A percentile compares a stretch with the other conserved stretches of the same genome.
Conservation (phyloP, 805 yeast genomes). For the Saturnispora zaruensis region DNA sequence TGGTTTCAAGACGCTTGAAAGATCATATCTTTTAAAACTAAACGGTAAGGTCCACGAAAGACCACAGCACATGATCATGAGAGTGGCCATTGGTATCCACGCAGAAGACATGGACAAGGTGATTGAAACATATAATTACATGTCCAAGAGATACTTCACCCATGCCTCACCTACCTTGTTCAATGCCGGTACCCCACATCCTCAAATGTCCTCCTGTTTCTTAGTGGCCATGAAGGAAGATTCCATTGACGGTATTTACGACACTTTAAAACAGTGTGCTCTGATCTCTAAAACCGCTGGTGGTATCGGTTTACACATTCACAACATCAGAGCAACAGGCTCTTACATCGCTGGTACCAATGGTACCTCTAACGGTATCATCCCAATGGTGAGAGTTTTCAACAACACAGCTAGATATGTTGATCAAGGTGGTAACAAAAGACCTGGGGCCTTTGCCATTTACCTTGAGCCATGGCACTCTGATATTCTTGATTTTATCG, state of each 20-base stretch:
- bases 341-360: constrained; percentile 55
- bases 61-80: constrained; percentile 55
- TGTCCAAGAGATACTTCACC: constrained; percentile 51
- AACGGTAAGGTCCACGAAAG: constrained; percentile 52
- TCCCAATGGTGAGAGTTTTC: constrained; percentile 56
- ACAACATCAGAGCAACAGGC: constrained; percentile 51
- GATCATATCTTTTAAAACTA: constrained; percentile 47
- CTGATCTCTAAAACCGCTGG: constrained; percentile 55
- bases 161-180: constrained; percentile 58
- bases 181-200: constrained; percentile 53
- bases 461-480: constrained; percentile 60
- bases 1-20: constrained; percentile 53
- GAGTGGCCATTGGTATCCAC: constrained; percentile 55
- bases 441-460: constrained; percentile 58
- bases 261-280: constrained; percentile 54
- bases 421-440: constrained; percentile 58
- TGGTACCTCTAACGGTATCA: constrained; percentile 55
- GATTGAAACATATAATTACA: constrained; percentile 47
- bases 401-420: constrained; percentile 57
- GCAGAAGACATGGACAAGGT: constrained; percentile 45
- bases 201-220: constrained; percentile 57
- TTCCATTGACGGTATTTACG: constrained; percentile 55
- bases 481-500: constrained; percentile 50
- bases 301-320: constrained; percentile 56
- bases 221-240: constrained; percentile 56